These are phyloP conservation scores for Rhytidiadelphus loreus DNA, from an alignment of 225 moss, liverwort and hornwort species.

Conservation along the genomic window DNA sequence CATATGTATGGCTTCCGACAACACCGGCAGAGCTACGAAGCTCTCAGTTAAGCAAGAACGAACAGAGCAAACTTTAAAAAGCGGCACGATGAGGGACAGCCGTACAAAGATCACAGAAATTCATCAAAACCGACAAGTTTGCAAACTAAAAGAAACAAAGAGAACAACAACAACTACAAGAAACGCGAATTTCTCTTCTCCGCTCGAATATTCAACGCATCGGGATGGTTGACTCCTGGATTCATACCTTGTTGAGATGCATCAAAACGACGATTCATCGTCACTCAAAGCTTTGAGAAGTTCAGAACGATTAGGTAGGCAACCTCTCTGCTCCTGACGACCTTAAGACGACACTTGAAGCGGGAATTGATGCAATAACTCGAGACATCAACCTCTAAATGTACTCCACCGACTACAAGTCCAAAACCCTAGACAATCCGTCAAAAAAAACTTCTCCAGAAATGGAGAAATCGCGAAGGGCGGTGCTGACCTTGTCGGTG, in stretches of 20 bases:
- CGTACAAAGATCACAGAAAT: not conserved
- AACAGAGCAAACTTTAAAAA: not conserved
- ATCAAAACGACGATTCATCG: not conserved
- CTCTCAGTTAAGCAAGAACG: not conserved
- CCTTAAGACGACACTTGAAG: not conserved
- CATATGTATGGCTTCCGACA: not conserved
- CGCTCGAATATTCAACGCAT: not conserved
- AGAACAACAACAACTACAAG: not conserved
- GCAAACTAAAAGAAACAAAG: not conserved
- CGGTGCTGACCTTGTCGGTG: not conserved
- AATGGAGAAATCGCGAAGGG: not conserved
- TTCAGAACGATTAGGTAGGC: not conserved
- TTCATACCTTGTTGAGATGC: not conserved
- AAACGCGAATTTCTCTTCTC: not conserved
- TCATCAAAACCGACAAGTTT: not conserved
- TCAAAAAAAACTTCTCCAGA: not conserved
- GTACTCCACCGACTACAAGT: not conserved
- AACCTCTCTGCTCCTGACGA: not conserved
- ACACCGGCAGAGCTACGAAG: not conserved
- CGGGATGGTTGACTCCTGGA: not conserved
- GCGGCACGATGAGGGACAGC: not conserved
- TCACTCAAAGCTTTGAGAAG: too few relatives aligned
- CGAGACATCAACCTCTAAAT: not conserved
- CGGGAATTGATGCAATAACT: not conserved
- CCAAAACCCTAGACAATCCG: not conserved